These are phyloP conservation scores for Thalassiosira livingstoniorum DNA, from an alignment of 352 stramenopile genomes.

Conservation along the genomic window DNA sequence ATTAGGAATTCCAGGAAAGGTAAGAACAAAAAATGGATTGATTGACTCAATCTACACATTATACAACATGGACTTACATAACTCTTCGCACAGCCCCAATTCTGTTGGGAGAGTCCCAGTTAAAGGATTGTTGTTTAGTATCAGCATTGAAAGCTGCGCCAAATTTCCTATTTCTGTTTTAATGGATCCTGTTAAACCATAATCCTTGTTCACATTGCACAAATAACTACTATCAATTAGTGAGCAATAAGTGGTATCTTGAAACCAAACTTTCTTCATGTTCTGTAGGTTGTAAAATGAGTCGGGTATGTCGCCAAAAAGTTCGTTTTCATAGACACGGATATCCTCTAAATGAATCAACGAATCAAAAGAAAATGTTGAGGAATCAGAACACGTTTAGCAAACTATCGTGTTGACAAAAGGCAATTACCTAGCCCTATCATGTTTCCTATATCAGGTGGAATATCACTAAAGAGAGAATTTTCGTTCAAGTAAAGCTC, in stretches of 20 bases:
- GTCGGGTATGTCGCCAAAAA: constrained; percentile 44
- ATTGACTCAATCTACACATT: not conserved
- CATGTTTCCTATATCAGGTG: constrained; percentile 50
- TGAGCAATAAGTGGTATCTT: constrained; percentile 28
- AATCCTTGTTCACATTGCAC: not conserved
- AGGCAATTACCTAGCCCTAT: constrained; percentile 31
- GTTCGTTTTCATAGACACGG: constrained; percentile 41
- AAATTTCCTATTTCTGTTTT: constrained; percentile 49
- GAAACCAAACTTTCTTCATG: constrained; percentile 40
- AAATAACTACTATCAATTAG: constrained; percentile 6
- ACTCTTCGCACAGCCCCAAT: constrained; percentile 31
- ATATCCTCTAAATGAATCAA: constrained; percentile 34
- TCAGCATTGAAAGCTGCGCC: constrained; percentile 31
- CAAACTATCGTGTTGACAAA: not conserved
- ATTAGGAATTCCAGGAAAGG: not conserved
- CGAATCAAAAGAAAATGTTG: not conserved
- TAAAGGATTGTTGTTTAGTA: constrained; percentile 52
- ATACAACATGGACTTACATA: constrained; percentile 49
- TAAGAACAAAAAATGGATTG: not conserved
- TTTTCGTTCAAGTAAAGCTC: constrained; percentile 54
- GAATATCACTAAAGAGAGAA: constrained; percentile 29
- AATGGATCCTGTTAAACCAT: constrained; percentile 33
- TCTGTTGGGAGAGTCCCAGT: constrained; percentile 53
- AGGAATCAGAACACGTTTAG: not conserved
- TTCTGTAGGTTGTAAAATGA: constrained; percentile 36